Evolutionary conservation across 1,284 basidiomycete species (phyloP).

Genomic region (Ceratobasidium sp.): DNA sequence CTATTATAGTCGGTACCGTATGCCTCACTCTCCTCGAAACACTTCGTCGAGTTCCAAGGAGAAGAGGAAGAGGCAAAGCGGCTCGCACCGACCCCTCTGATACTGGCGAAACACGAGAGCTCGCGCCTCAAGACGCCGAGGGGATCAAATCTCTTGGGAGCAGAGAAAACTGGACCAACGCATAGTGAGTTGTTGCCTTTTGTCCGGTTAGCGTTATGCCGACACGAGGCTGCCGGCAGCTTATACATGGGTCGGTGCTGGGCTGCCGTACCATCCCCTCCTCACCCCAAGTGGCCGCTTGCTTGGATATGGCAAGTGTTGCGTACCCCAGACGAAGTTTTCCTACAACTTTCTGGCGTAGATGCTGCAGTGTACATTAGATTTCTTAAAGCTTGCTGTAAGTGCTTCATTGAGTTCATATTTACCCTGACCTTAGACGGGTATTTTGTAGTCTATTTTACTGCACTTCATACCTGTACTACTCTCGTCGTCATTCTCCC

Average conservation of each 20-base stretch:
- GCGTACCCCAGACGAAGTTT: slow-evolving; percentile 71
- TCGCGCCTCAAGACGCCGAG: slow-evolving; percentile 14
- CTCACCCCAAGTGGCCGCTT: slow-evolving; percentile 69
- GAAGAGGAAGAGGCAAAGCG: slow-evolving; percentile 29
- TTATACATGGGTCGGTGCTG: slow-evolving; percentile 44
- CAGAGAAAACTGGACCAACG: slow-evolving; percentile 42
- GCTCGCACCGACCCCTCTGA: slow-evolving; percentile 31
- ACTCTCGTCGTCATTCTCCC: slow-evolving; percentile 83
- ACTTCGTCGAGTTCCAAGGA: slow-evolving; percentile 38
- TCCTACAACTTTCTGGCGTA: slow-evolving; percentile 79
- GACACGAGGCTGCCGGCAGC: slow-evolving; percentile 31
- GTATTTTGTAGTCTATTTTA: slow-evolving; percentile 69
- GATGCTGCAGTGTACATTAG: slow-evolving; percentile 85
- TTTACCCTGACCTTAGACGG: background rate
- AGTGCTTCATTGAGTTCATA: background rate
- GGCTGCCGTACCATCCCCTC: slow-evolving; percentile 55
- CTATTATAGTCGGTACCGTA: slow-evolving; percentile 27
- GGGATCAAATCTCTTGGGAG: slow-evolving; percentile 18
- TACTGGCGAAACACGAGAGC: slow-evolving; percentile 14
- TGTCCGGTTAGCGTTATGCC: background rate
- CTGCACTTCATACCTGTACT: slow-evolving; percentile 76
- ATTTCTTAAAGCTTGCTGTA: slow-evolving; percentile 74
- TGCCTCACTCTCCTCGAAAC: slow-evolving; percentile 38
- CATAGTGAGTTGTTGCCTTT: slow-evolving; percentile 26
- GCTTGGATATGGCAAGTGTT: slow-evolving; percentile 78